A percentile compares a stretch with the other conserved stretches of the same genome.
phyloP scores from a whole-genome alignment of 2,329 filamentous ascomycete genomes.

The Cercospora sp. region DNA sequence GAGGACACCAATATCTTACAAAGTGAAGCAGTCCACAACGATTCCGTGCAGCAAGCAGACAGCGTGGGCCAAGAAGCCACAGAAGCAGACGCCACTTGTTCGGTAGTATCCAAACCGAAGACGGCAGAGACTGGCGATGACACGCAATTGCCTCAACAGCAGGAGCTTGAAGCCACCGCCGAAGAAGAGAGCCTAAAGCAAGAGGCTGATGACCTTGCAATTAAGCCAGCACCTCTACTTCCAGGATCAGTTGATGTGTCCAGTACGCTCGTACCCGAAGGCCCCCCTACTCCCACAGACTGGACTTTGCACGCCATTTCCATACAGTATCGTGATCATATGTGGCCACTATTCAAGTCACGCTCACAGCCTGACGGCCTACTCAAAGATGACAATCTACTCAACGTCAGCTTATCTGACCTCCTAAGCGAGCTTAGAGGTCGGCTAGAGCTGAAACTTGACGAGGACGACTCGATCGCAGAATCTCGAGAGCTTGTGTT shows the following conservation, averaged over 20 bases:
- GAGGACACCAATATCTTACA: neutral
- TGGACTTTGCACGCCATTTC: conserved; percentile 50
- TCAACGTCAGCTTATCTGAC: conserved; percentile 53
- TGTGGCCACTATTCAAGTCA: conserved; percentile 61
- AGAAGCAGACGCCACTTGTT: neutral
- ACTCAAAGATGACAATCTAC: conserved; percentile 56
- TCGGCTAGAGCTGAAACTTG: conserved; percentile 56
- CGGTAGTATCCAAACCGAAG: neutral
- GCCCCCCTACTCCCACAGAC: conserved; percentile 38
- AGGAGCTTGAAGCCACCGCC: neutral
- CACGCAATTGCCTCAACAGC: neutral
- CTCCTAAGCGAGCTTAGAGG: conserved; percentile 50
- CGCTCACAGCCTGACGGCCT: conserved; percentile 56
- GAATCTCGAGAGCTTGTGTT: conserved; percentile 60
- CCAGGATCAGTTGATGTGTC: conserved; percentile 20
- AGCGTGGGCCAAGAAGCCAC: neutral
- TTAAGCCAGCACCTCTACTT: conserved; percentile 15
- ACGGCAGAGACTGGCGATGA: neutral
- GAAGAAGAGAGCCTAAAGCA: conserved; percentile 9
- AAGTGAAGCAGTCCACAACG: neutral
- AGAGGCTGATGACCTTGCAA: neutral
- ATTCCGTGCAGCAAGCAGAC: neutral
- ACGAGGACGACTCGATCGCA: conserved; percentile 54
- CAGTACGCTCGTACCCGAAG: conserved; percentile 23
- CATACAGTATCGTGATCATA: conserved; percentile 56